Evolutionary conservation across 2,329 filamentous ascomycete species (phyloP), one percentile per base, ranked within the genome.

Genomic region (Hypoxylon sp.): DNA sequence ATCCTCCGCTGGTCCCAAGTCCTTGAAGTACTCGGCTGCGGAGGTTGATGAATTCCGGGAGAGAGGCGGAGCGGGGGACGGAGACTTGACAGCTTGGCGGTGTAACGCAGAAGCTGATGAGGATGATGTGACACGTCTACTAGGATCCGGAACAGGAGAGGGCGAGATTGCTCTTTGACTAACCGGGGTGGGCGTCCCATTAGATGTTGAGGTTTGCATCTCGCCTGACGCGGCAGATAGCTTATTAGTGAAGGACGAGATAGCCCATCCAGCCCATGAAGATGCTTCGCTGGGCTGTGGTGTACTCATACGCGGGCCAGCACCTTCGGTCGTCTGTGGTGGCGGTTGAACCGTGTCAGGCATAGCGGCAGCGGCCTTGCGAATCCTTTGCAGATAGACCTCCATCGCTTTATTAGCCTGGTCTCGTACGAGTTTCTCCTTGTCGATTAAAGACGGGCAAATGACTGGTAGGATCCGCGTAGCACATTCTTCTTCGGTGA

Each of bases 211-310:
- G 0, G 89, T 82, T 76, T 95, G 86, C 70, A 99, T 99, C 63
- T 98, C 92, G 17, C 96, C 96, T 8, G 92, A 92, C 0, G 94
- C 94, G 0, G 92, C 82, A 1, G 93, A 91, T 11, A 98, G 80
- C 76, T 97, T 98, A 81, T 98, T 98, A 1, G 96, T 98, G 78
- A 99, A 99, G 1, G 94, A 98, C 0, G 96, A 98, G 60, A 99
- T 98, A 1, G 96, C 96, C 96, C 96, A 99, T 11, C 96, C 96
- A 1, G 96, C 90, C 96, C 96, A 98, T 3, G 86, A 86, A 22
- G 86, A 84, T 42, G 86, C 88, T 50, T 82, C 80, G 67, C 76
- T 80, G 1, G 87, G 83, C 67, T 94, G 92, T 1, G 94, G 91
- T 1, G 92, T 96, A 69, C 91, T 90, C 85, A 97, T 96, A 35